phyloP scores from a whole-genome alignment of 768 basidiomycete species.

The Russula emetica region DNA sequence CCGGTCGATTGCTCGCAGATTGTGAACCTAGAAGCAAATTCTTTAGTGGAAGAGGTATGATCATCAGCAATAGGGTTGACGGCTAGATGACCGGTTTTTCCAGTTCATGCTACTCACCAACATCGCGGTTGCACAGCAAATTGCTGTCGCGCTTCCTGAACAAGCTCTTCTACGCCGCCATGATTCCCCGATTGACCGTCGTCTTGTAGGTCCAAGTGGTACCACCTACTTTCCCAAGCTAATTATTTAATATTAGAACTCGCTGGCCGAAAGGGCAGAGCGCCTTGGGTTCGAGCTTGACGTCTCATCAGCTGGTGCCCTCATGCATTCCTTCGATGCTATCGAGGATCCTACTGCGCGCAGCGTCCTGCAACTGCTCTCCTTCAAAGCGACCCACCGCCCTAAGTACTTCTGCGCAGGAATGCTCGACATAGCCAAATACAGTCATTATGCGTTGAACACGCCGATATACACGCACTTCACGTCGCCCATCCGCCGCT shows the following conservation, averaged over 20 bases:
- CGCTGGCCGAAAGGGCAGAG: slow-evolving; percentile 74
- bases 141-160: slow-evolving; percentile 91
- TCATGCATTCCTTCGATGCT: slow-evolving; percentile 81
- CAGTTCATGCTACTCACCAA: slow-evolving; percentile 96
- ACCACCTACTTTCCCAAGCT: slow-evolving; percentile 4
- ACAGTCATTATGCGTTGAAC: slow-evolving; percentile 87
- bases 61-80: background rate
- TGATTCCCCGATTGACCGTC: slow-evolving; percentile 87
- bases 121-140: slow-evolving; percentile 83
- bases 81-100: slow-evolving; percentile 10
- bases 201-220: slow-evolving; percentile 54
- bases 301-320: slow-evolving; percentile 65
- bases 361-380: slow-evolving; percentile 74
- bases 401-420: slow-evolving; percentile 99
- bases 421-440: slow-evolving; percentile 99
- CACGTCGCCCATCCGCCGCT: slow-evolving; percentile 88
- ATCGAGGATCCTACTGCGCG: slow-evolving; percentile 71
- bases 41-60: slow-evolving; percentile 81
- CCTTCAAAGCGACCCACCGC: slow-evolving; percentile 87
- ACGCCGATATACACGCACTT: slow-evolving; percentile 91
- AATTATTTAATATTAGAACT: slow-evolving; percentile 46
- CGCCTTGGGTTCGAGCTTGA: slow-evolving; percentile 84
- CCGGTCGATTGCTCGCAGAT: slow-evolving; percentile 75
- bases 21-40: slow-evolving; percentile 65
- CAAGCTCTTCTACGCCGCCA: slow-evolving; percentile 96